phyloP scores from a whole-genome alignment of 768 basidiomycete genomes.

The Paxillus involutus region DNA sequence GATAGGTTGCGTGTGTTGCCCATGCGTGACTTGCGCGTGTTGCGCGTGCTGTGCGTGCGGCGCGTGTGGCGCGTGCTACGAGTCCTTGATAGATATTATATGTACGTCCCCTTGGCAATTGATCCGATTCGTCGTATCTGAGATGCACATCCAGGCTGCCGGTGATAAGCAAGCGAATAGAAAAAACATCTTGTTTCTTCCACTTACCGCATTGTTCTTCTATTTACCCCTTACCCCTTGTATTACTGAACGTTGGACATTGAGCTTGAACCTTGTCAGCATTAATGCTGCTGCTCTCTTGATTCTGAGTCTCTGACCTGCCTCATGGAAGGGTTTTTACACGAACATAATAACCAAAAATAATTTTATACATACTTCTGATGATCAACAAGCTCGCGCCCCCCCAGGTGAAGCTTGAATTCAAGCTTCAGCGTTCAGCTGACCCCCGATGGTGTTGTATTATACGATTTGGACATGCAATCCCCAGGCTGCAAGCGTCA shows the following conservation, averaged over 20 bases:
- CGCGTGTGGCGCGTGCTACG: too few species aligned
- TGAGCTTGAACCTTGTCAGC: neutral
- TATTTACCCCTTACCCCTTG: neutral
- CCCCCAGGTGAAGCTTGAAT: too few species aligned
- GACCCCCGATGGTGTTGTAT: too few species aligned
- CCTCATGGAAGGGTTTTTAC: neutral
- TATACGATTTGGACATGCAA: too few species aligned
- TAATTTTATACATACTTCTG: too few species aligned
- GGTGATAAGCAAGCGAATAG: conserved; percentile 42
- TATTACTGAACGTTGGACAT: neutral
- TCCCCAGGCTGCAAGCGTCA: too few species aligned
- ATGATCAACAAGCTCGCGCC: too few species aligned
- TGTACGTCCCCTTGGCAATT: conserved; percentile 43
- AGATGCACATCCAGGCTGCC: conserved; percentile 53
- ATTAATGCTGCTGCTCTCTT: neutral
- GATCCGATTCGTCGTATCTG: conserved; percentile 1
- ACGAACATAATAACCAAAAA: too few species aligned
- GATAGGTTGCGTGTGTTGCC: conserved; percentile 70
- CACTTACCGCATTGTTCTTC: neutral
- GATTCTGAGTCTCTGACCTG: neutral
- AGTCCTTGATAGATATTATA: conserved; percentile 47
- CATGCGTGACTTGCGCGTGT: conserved; percentile 1
- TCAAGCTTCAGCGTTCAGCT: too few species aligned
- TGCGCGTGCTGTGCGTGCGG: too few species aligned
- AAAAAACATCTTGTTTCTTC: conserved; percentile 3